phyloP scores from a whole-genome alignment of 176 grass and related monocot genomes.

The Chrysopogon serrulatus region DNA sequence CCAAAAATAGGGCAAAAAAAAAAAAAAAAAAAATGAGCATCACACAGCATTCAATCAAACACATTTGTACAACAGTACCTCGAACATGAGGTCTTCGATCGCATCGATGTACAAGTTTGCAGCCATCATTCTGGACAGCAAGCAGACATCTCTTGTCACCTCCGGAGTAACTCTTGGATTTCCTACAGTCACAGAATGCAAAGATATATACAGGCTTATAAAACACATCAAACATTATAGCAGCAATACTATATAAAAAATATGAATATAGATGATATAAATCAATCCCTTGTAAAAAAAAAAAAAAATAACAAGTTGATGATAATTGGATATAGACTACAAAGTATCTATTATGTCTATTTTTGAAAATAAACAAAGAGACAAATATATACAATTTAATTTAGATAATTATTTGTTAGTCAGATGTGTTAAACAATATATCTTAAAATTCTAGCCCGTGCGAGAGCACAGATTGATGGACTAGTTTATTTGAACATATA shows the following conservation, averaged over 20 bases:
- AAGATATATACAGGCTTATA: not conserved
- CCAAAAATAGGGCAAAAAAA: not conserved
- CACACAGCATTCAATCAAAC: not conserved
- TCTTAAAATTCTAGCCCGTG: not conserved
- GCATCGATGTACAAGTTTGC: conserved; percentile 69
- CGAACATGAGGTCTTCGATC: conserved; percentile 91
- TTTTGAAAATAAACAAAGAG: not conserved
- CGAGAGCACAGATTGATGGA: not conserved
- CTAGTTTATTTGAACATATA: not conserved
- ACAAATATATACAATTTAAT: not conserved
- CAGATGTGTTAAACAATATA: not conserved
- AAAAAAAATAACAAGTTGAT: not conserved
- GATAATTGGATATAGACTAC: not conserved
- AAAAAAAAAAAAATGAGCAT: not conserved
- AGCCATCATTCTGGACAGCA: conserved; percentile 91
- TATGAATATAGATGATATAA: not conserved
- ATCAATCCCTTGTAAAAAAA: not conserved
- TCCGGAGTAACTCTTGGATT: conserved; percentile 94
- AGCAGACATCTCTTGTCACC: conserved; percentile 77
- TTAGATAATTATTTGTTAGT: not conserved
- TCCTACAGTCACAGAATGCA: conserved; percentile 22
- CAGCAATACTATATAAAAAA: not conserved
- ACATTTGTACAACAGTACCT: conserved; percentile 26
- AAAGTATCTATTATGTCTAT: not conserved
- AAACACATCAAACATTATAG: not conserved